Percentiles rank a stretch among this genome's conserved stretches.
These are phyloP conservation scores for Apiospora phragmitis DNA, from an alignment of 2,329 filamentous ascomycete species.

Conservation along the genomic window DNA sequence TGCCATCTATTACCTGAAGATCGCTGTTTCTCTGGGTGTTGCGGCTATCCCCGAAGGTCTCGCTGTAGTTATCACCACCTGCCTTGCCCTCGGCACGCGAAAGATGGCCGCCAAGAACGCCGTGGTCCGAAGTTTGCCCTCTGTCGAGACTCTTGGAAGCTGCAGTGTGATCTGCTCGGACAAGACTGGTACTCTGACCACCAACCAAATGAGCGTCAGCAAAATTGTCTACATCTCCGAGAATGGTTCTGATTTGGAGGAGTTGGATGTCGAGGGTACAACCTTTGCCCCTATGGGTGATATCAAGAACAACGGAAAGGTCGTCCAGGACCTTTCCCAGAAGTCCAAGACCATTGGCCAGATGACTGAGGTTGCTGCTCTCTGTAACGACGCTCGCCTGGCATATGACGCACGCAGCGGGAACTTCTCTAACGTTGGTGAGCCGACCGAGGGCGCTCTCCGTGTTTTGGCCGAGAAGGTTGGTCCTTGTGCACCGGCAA, in stretches of 20 bases:
- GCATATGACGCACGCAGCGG: conserved; percentile 77
- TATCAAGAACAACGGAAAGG: conserved; percentile 68
- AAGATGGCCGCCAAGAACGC: conserved; percentile 99
- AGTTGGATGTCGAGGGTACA: conserved; percentile 87
- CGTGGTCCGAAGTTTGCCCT: conserved; percentile 92
- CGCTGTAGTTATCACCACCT: conserved; percentile 98
- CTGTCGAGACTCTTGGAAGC: conserved; percentile 95
- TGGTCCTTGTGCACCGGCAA: conserved; percentile 70
- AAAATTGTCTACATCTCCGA: conserved; percentile 84
- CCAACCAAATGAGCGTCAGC: conserved; percentile 98
- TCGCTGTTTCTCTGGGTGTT: conserved; percentile 95
- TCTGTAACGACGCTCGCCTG: conserved; percentile 88
- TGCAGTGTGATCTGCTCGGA: conserved; percentile 99
- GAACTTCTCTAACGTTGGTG: conserved; percentile 80
- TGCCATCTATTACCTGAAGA: conserved; percentile 99
- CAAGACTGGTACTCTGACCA: conserved; percentile 97
- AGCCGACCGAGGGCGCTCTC: conserved; percentile 92
- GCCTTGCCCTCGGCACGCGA: conserved; percentile 89
- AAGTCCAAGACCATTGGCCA: conserved; percentile 77
- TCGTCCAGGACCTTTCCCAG: conserved; percentile 66
- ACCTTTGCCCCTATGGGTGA: conserved; percentile 85
- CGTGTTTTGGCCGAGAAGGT: conserved; percentile 92
- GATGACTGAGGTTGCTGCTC: conserved; percentile 68
- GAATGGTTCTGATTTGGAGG: conserved; percentile 72
- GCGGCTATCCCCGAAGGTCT: conserved; percentile 97